These are phyloP conservation scores for Tuber melanosporum DNA, from an alignment of 495 filamentous ascomycete genomes.

Conservation along the genomic window DNA sequence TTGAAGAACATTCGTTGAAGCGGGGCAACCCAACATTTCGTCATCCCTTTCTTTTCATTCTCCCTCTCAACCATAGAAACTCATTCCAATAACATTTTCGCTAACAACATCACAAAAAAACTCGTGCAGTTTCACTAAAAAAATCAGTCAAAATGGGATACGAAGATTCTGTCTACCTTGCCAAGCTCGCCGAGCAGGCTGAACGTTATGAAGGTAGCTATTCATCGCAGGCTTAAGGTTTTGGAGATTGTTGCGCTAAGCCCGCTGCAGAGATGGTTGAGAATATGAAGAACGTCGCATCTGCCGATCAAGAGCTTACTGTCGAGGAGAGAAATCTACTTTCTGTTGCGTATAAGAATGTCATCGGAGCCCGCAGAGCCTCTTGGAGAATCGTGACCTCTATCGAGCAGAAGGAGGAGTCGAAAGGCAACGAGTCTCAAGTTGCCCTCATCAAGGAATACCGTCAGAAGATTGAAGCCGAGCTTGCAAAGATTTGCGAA, in stretches of 20 bases:
- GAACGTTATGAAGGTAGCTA: constrained; percentile 97
- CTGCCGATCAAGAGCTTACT: constrained; percentile 91
- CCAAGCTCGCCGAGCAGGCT: constrained; percentile 99
- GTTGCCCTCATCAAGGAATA: constrained; percentile 97
- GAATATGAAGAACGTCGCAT: constrained; percentile 99
- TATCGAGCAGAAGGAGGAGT: constrained; percentile 99
- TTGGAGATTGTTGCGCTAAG: constrained; percentile 20
- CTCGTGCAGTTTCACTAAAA: constrained; percentile 10
- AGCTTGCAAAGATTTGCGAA: constrained; percentile 98
- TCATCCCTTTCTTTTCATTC: constrained; percentile 10
- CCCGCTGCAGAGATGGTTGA: constrained; percentile 87
- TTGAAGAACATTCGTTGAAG: constrained; percentile 7
- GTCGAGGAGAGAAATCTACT: constrained; percentile 99
- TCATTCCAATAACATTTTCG: background rate
- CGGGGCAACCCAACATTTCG: constrained; percentile 17
- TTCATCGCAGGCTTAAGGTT: constrained; percentile 12
- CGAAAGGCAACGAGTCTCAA: constrained; percentile 94
- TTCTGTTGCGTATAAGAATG: constrained; percentile 99
- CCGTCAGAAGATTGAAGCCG: constrained; percentile 97
- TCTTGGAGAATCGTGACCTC: constrained; percentile 99
- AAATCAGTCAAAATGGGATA: constrained; percentile 75
- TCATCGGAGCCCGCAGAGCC: constrained; percentile 96
- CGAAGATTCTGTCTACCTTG: constrained; percentile 98
- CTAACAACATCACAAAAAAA: constrained; percentile 11
- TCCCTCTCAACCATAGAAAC: background rate